Evolutionary conservation across 2,329 filamentous ascomycete genomes (phyloP).

Genomic region (Neospermospora avenae): DNA sequence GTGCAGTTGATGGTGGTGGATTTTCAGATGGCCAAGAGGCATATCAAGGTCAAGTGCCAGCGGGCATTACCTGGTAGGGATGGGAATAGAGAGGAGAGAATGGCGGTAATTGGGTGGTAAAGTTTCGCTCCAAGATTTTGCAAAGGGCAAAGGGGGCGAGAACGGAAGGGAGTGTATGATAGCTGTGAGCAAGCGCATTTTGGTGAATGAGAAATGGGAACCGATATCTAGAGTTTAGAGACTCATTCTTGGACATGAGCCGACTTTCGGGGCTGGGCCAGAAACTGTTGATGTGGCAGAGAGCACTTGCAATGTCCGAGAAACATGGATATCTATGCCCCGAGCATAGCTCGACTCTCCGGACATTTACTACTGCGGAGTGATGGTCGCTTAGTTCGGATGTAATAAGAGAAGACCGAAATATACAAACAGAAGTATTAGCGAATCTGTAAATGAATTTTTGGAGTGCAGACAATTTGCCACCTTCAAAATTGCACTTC

Average conservation of each 20-base stretch:
- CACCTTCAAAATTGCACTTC: not conserved
- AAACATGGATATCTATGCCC: not conserved
- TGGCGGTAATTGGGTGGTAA: conserved; percentile 32
- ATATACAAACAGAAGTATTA: not conserved
- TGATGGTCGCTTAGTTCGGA: not conserved
- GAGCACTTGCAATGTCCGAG: not conserved
- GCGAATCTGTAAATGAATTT: not conserved
- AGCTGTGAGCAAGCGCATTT: not conserved
- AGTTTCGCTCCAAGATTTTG: not conserved
- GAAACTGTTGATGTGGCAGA: not conserved
- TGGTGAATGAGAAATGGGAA: not conserved
- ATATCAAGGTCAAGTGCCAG: conserved; percentile 29
- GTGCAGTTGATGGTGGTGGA: conserved; percentile 27
- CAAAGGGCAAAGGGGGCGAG: not conserved
- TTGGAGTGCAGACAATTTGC: not conserved
- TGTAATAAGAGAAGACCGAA: not conserved
- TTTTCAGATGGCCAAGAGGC: conserved; percentile 29
- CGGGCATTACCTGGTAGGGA: conserved; percentile 20
- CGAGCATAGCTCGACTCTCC: not conserved
- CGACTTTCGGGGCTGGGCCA: not conserved
- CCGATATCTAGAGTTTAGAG: not conserved
- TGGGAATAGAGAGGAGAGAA: conserved; percentile 27
- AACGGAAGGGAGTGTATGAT: not conserved
- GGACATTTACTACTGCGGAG: not conserved
- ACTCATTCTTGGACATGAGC: not conserved